A percentile compares a stretch with the other conserved stretches of the same genome.
phyloP scores from a whole-genome alignment of 1,139 yeast species.

The Protomyces arabidopsidicola region DNA sequence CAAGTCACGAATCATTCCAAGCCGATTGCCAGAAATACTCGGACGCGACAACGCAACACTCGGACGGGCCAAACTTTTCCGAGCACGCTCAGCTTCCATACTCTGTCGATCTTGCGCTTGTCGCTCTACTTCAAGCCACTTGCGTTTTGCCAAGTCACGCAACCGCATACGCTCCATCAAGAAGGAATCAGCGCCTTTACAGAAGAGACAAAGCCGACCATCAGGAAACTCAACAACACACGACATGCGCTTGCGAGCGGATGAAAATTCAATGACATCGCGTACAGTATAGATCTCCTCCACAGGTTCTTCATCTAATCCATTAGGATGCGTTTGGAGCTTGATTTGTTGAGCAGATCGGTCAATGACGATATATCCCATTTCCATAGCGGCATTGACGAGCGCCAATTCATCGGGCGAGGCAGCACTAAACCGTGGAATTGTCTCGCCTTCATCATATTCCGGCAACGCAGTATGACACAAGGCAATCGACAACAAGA shows the following conservation, averaged over 20 bases:
- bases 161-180: constrained; percentile 69
- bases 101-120: constrained; percentile 61
- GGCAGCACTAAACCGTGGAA: constrained; percentile 77
- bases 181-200: constrained; percentile 97
- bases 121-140: constrained; percentile 59
- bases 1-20: constrained; percentile 14
- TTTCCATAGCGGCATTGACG: constrained; percentile 88
- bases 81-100: constrained; percentile 67
- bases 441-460: constrained; percentile 46
- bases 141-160: constrained; percentile 54
- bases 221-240: constrained; percentile 76
- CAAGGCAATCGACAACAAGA: constrained; percentile 72
- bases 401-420: constrained; percentile 96
- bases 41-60: constrained; percentile 29
- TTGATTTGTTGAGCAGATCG: constrained; percentile 57
- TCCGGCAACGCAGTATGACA: constrained; percentile 85
- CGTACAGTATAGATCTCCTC: constrained; percentile 67
- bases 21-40: constrained; percentile 26
- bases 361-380: constrained; percentile 78
- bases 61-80: constrained; percentile 41
- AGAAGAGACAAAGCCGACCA: constrained; percentile 67
- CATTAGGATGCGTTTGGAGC: constrained; percentile 78
- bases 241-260: constrained; percentile 91
- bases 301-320: constrained; percentile 60
- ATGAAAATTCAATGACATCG: constrained; percentile 79